Conservation (phyloP, 495 filamentous ascomycete genomes). For the Pseudomonodictys pantanalensis region DNA sequence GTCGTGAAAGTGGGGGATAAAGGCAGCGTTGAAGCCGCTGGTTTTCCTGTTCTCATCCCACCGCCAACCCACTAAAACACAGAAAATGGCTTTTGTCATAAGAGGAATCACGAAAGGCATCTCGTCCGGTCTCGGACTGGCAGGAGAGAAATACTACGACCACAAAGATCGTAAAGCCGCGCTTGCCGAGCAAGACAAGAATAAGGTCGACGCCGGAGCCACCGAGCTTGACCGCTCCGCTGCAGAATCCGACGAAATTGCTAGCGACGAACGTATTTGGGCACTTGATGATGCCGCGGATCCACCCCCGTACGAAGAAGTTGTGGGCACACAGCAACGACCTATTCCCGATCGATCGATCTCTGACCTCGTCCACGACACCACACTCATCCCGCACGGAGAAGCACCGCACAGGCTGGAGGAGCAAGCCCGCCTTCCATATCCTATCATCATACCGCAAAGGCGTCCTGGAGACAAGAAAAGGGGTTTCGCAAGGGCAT, state of each 20-base stretch:
- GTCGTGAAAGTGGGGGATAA: too few species aligned
- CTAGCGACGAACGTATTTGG: conserved; percentile 1
- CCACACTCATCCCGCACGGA: neutral
- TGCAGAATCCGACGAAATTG: too few species aligned
- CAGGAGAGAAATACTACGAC: conserved; percentile 16
- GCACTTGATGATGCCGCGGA: conserved; percentile 12
- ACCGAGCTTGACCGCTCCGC: too few species aligned
- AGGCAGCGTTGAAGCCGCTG: too few species aligned
- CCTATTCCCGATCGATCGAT: neutral
- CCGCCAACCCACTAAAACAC: neutral
- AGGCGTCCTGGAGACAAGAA: neutral
- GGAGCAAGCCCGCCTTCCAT: neutral
- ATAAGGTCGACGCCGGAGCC: neutral
- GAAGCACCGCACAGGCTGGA: neutral
- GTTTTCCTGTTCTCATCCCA: too few species aligned
- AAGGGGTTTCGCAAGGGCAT: conserved; percentile 1
- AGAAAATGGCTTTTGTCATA: neutral
- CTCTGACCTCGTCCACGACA: conserved; percentile 5
- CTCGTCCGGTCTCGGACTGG: conserved; percentile 1
- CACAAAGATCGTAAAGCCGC: conserved; percentile 11
- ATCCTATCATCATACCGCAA: neutral
- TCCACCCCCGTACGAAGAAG: conserved; percentile 2
- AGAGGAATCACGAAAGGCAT: neutral
- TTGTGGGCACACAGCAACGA: neutral
- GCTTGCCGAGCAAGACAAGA: neutral